Percentiles rank a stretch among this genome's conserved stretches.
Evolutionary conservation across 768 basidiomycete genomes (phyloP).

Genomic region (Russula emetica): DNA sequence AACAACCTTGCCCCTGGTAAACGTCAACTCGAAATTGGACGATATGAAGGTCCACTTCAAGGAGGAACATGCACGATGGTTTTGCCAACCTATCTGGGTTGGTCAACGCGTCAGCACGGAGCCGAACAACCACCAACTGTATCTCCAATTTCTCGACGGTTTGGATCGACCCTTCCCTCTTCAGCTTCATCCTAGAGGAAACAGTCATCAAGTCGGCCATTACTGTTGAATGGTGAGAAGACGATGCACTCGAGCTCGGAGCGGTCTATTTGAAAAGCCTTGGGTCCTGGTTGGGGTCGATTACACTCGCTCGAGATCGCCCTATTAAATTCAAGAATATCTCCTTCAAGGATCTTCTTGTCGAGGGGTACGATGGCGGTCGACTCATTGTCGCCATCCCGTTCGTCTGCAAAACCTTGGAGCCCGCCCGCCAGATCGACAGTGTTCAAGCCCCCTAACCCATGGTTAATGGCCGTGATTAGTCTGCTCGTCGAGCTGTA

Average conservation of each 20-base stretch:
- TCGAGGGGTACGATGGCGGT: conserved; percentile 92
- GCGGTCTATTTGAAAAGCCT: conserved; percentile 89
- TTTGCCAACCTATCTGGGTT: conserved; percentile 95
- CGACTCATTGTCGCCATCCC: conserved; percentile 92
- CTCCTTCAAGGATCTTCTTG: conserved; percentile 94
- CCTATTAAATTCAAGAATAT: conserved; percentile 92
- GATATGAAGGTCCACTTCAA: conserved; percentile 87
- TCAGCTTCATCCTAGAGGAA: conserved; percentile 85
- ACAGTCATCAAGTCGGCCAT: conserved; percentile 83
- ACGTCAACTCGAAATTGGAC: conserved; percentile 80
- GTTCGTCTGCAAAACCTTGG: conserved; percentile 95
- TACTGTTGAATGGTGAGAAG: conserved; percentile 86
- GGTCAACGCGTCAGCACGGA: conserved; percentile 94
- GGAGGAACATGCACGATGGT: conserved; percentile 86
- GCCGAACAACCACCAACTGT: conserved; percentile 94
- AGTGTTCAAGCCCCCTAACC: conserved; percentile 95
- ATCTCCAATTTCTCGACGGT: conserved; percentile 88
- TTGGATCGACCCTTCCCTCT: conserved; percentile 63
- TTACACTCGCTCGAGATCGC: conserved; percentile 88
- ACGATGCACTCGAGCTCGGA: conserved; percentile 82
- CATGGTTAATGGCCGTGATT: conserved; percentile 96
- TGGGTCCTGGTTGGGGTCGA: conserved; percentile 88
- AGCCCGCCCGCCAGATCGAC: conserved; percentile 84
- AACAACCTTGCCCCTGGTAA: conserved; percentile 95
- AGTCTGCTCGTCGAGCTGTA: conserved; percentile 93